Evolutionary conservation across 352 stramenopile species (phyloP).

Genomic region (Globisporangium mamillatum): DNA sequence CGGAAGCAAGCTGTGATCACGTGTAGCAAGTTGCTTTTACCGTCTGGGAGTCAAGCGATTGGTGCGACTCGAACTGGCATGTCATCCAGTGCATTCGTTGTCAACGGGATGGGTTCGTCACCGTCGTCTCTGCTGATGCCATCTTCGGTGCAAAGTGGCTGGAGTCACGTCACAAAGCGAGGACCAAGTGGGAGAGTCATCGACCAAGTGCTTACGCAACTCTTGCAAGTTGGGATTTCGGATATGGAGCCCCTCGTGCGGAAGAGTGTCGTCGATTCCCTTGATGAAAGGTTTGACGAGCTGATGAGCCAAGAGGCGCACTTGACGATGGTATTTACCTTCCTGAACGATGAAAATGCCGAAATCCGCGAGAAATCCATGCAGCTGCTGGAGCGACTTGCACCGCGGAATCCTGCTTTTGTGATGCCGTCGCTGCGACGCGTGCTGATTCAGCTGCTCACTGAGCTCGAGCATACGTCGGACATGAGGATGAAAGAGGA

Average conservation of each 20-base stretch:
- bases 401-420: constrained; percentile 93
- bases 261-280: constrained; percentile 90
- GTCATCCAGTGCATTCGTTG: constrained; percentile 14
- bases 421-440: constrained; percentile 93
- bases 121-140: constrained; percentile 3
- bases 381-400: constrained; percentile 92
- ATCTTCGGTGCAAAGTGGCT: constrained; percentile 25
- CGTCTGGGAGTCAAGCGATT: constrained; percentile 28
- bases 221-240: constrained; percentile 92
- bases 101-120: constrained; percentile 5
- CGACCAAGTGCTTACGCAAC: constrained; percentile 90
- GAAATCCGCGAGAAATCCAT: constrained; percentile 91
- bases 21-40: constrained; percentile 74
- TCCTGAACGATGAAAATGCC: constrained; percentile 93
- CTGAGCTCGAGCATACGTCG: constrained; percentile 92
- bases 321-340: constrained; percentile 91
- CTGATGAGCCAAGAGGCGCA: constrained; percentile 92
- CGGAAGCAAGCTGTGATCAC: constrained; percentile 89
- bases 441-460: constrained; percentile 94
- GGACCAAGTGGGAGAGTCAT: constrained; percentile 88
- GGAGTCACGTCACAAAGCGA: constrained; percentile 68
- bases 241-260: constrained; percentile 91
- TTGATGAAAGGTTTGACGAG: constrained; percentile 92
- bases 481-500: constrained; percentile 87
- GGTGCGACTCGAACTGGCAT: constrained; percentile 19